Conservation (phyloP, 139 green algal species). For the Astrephomene gubernaculifera region DNA sequence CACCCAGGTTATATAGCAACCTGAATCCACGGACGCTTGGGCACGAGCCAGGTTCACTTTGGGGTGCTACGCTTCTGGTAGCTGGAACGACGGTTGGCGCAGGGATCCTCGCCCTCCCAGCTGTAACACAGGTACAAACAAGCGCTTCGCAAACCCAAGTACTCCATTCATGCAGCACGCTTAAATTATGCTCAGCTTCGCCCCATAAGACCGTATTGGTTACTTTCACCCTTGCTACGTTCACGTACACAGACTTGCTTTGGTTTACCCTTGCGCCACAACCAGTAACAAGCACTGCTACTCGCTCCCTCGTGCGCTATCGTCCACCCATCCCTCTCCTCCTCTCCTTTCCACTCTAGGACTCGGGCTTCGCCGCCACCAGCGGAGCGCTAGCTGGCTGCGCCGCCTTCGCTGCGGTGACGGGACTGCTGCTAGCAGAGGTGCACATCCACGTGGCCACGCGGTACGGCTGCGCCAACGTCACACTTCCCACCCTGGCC, state of each 20-base stretch:
- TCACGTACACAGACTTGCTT: no score
- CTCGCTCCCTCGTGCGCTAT: no score
- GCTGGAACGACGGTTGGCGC: constrained; percentile 79
- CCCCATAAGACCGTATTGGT: no score
- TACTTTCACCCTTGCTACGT: no score
- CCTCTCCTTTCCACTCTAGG: background rate
- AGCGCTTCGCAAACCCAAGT: no score
- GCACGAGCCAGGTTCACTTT: constrained; percentile 61
- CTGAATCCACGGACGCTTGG: constrained; percentile 49
- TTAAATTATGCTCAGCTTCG: no score
- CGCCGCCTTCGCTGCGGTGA: constrained; percentile 53
- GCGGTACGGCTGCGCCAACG: background rate
- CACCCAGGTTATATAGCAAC: constrained; percentile 55
- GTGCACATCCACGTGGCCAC: constrained; percentile 64
- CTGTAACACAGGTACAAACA: constrained; percentile 53
- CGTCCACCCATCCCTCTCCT: background rate
- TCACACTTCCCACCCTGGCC: constrained; percentile 52
- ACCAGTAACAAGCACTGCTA: no score
- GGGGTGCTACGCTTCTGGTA: constrained; percentile 60
- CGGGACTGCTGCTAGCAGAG: constrained; percentile 69
- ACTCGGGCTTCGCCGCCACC: constrained; percentile 69
- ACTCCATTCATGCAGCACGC: no score
- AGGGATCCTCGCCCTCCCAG: constrained; percentile 77
- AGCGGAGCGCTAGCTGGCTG: constrained; percentile 43
- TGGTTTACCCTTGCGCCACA: no score